Evolutionary conservation across 306 rosid species (phyloP), one percentile per base, ranked within the genome.

Genomic region (Adenanthera pavonina): DNA sequence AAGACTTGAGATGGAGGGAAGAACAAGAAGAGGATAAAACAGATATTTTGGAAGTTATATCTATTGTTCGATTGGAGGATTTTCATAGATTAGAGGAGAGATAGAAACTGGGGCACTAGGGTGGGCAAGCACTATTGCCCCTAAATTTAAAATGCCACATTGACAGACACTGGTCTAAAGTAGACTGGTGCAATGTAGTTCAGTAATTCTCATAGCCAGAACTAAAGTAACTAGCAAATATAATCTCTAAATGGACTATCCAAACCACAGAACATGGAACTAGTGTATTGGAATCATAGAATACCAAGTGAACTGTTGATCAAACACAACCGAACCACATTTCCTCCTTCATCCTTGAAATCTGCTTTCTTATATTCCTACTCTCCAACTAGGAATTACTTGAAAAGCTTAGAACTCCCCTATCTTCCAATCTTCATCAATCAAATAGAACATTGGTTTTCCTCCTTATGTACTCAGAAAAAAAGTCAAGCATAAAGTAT

Each of bases 321-420:
- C 14, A 40, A 62, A 72, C 69, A 61, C 78, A 70, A 49, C 73
- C 8, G 17, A 16, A n/a, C 12, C 71, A 36, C 44, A 47, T 52
- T 77, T 62, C 64, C 66, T 33, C 8, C 40, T 65, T 19, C 79
- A 72, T 34, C 71, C 69, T 25, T n/a, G 13, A 83, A 51, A 56
- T 60, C 13, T 10, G 44, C 43, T 17, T 44, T 20, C 16, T 25
- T 36, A 44, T 69, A 57, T 70, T 25, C 41, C 66, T 7, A 0
- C 17, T 57, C 72, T 57, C 51, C 20, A 69, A 57, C 19, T 54
- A 68, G 62, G 34, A 64, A 47, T 25, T 41, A 69, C 40, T 69
- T 9, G 43, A 41, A 41, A 65, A 60, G 30, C 25, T 43, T 8
- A 60, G 49, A 51, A 69, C 53, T 56, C 40, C 68, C 48, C 10